Evolutionary conservation across 306 rosid genomes (phyloP), one percentile per base, ranked within the genome.

Genomic region (Vigna reflexopilosa): DNA sequence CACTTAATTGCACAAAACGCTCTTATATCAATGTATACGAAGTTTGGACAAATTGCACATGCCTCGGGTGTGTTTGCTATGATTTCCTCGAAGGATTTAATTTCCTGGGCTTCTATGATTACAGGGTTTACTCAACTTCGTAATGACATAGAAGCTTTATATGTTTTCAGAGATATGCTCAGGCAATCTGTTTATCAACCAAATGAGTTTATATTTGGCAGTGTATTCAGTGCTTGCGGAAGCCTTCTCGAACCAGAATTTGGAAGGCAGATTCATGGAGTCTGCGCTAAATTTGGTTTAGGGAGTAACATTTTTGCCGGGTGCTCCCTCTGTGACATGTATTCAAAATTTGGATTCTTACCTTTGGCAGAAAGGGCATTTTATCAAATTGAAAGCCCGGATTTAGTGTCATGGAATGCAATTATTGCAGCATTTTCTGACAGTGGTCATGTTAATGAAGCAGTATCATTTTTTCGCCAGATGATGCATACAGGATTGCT

Each of bases 281-380:
- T 89, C 49, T 87, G 92, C 57, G 50, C 81, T 77, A 93, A 90
- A 84, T 83, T 84, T 70, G 94, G 96, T 70, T 81, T 89, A 42
- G 92, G 85, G 77, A 85, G 87, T 38, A 82, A 93, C 48, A 42
- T 51, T 12, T 93, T 87, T 79, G 89, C 90, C 26, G 96, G 97
- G 17, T 90, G 97, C 89, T 90, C 96, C 30, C 93, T 89, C 14
- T 87, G 86, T 78, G 96, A 86, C 85, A 90, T 93, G 97, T 90
- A 90, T 77, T 90, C 93, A 2, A 93, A 93, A 64, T 82, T 84
- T 54, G 88, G 96, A 20, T 76, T 76, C 62, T 77, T 89, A 59
- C 77, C 70, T 65, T 82, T 85, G 36, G 92, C 94, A 54, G 87
- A 79, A 82, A 77, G 15, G 5, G 88, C 77, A 22, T 93, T 90